Evolutionary conservation across 169 alveolate species (phyloP).

Genomic region (Eimeria zaria): DNA sequence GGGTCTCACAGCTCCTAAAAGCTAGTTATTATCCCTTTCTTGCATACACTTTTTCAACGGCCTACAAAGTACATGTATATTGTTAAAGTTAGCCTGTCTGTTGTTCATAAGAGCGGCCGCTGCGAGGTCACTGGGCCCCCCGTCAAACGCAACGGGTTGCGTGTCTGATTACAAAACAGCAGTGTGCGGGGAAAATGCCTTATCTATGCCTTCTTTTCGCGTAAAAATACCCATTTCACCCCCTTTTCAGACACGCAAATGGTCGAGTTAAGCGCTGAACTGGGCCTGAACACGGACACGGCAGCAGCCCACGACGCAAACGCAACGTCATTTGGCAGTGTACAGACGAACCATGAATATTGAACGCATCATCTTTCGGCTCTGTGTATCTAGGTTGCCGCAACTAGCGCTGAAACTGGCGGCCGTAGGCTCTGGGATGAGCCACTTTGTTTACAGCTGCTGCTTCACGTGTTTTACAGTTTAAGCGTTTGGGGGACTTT

Average conservation of each 20-base stretch:
- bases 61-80: background rate
- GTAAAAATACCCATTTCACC: background rate
- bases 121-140: conserved; percentile 55
- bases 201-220: background rate
- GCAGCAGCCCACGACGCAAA: conserved; percentile 6
- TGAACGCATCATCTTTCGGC: background rate
- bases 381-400: conserved; percentile 18
- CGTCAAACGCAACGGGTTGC: background rate
- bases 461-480: background rate
- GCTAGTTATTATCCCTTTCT: background rate
- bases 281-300: background rate
- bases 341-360: conserved; percentile 40
- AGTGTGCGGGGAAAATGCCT: conserved; percentile 2
- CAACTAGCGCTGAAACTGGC: background rate
- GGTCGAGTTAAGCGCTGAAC: background rate
- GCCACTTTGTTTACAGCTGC: conserved; percentile 1
- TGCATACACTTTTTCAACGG: background rate
- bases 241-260: background rate
- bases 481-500: background rate
- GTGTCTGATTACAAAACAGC: conserved; percentile 6
- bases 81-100: background rate
- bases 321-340: conserved; percentile 4
- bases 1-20: background rate
- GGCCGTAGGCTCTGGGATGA: conserved; percentile 27
- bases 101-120: conserved; percentile 9